These are phyloP conservation scores for Paulownia fortunei DNA, from an alignment of 257 asterid genomes.

Conservation along the genomic window DNA sequence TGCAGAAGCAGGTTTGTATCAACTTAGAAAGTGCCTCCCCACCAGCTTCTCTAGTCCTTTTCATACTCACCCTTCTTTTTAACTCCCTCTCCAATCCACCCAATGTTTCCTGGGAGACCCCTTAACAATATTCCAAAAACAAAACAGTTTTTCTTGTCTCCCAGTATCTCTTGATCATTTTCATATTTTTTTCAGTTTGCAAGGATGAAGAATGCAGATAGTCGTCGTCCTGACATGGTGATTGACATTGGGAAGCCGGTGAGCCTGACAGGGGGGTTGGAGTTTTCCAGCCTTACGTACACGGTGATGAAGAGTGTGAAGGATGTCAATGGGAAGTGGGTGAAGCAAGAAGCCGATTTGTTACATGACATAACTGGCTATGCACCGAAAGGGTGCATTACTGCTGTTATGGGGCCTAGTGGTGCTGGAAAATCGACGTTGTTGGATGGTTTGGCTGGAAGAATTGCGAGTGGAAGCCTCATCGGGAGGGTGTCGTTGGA, in stretches of 20 bases:
- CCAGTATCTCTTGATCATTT: too few relatives aligned
- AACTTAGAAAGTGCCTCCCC: slow-evolving; percentile 46
- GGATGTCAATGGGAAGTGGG: slow-evolving; percentile 58
- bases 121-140: too few relatives aligned
- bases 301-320: slow-evolving; percentile 52
- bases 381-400: slow-evolving; percentile 70
- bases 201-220: slow-evolving; percentile 31
- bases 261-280: slow-evolving; percentile 56
- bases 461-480: slow-evolving; percentile 73
- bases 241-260: slow-evolving; percentile 53
- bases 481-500: slow-evolving; percentile 57
- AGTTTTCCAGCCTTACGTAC: slow-evolving; percentile 55
- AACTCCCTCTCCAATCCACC: slow-evolving; percentile 30
- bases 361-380: slow-evolving; percentile 64
- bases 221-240: slow-evolving; percentile 33
- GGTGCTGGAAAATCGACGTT: slow-evolving; percentile 83
- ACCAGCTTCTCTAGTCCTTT: too few relatives aligned
- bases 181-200: too few relatives aligned
- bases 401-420: slow-evolving; percentile 86
- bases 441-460: slow-evolving; percentile 72
- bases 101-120: slow-evolving; percentile 38
- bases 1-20: background rate
- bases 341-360: slow-evolving; percentile 58
- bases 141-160: too few relatives aligned
- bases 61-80: slow-evolving; percentile 36